Conservation (phyloP, 192 early-diverging fungal species). For the Geosiphon pyriformis region DNA sequence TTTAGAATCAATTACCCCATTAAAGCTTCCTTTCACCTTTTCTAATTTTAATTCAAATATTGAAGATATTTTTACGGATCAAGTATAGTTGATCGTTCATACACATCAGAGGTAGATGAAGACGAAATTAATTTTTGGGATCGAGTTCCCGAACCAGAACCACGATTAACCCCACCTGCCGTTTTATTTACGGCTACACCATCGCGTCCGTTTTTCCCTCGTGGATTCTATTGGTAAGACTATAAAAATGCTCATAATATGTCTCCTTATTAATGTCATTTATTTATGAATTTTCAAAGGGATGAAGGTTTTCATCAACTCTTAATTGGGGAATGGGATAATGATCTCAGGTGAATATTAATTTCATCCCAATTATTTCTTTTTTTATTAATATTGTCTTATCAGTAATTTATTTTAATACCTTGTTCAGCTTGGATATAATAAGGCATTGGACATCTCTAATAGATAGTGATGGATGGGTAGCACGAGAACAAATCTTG, state of each 20-base stretch:
- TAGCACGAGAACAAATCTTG: conserved; percentile 91
- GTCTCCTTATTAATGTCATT: background rate
- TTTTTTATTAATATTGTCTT: background rate
- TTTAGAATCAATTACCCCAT: background rate
- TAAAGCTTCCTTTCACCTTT: background rate
- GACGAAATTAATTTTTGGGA: conserved; percentile 42
- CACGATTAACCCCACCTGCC: conserved; percentile 57
- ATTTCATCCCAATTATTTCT: background rate
- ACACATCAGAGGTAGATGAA: conserved; percentile 55
- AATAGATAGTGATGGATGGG: conserved; percentile 84
- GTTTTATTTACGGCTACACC: conserved; percentile 79
- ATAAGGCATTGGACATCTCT: conserved; percentile 71
- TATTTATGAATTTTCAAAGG: conserved; percentile 29
- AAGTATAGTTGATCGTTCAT: conserved; percentile 64
- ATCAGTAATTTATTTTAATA: background rate
- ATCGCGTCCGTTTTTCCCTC: conserved; percentile 88
- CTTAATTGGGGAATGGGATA: conserved; percentile 81
- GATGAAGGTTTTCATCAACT: conserved; percentile 92
- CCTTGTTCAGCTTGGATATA: conserved; percentile 62
- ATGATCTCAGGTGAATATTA: conserved; percentile 58
- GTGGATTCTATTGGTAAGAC: conserved; percentile 84
- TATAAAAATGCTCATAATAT: conserved; percentile 1
- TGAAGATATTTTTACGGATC: conserved; percentile 70
- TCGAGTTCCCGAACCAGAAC: conserved; percentile 39
- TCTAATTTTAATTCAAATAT: conserved; percentile 25